Conservation (phyloP, 2,329 filamentous ascomycete species). For the Alternaria rosae region DNA sequence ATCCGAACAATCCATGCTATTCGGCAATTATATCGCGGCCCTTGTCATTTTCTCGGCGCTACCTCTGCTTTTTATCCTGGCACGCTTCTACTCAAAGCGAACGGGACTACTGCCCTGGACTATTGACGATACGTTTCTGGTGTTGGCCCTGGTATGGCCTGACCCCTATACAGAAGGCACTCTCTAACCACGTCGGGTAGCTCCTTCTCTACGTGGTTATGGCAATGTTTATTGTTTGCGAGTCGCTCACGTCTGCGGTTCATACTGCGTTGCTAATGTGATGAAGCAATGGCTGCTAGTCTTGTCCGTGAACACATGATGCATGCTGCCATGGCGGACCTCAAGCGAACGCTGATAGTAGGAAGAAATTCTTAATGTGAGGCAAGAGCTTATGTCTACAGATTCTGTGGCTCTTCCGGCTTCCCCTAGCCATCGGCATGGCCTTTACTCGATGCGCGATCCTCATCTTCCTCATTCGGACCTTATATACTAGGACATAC, state of each 20-base stretch:
- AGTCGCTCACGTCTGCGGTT: slow-evolving; percentile 6
- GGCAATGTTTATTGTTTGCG: slow-evolving; percentile 23
- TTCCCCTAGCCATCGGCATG: slow-evolving; percentile 28
- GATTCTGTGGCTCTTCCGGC: slow-evolving; percentile 33
- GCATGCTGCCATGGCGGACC: slow-evolving; percentile 10
- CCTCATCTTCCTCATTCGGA: slow-evolving; percentile 35
- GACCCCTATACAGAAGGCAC: background rate
- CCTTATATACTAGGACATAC: slow-evolving; percentile 28
- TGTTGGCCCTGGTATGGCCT: slow-evolving; percentile 26
- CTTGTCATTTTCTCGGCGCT: slow-evolving; percentile 26
- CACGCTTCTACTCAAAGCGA: slow-evolving; percentile 30
- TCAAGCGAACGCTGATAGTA: slow-evolving; percentile 28
- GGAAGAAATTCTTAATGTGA: background rate
- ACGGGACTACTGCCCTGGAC: slow-evolving; percentile 23
- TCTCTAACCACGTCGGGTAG: slow-evolving; percentile 13
- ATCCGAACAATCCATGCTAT: slow-evolving; percentile 14
- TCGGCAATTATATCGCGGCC: slow-evolving; percentile 17
- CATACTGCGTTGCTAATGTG: slow-evolving; percentile 11
- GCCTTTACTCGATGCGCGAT: slow-evolving; percentile 31
- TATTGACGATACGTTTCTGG: slow-evolving; percentile 32
- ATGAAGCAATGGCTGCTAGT: slow-evolving; percentile 24
- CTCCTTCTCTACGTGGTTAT: slow-evolving; percentile 25
- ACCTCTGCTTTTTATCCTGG: slow-evolving; percentile 26
- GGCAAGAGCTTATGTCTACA: slow-evolving; percentile 14
- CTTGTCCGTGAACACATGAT: slow-evolving; percentile 19